phyloP scores from a whole-genome alignment of 2,329 filamentous ascomycete species.

The Calonectria montana region DNA sequence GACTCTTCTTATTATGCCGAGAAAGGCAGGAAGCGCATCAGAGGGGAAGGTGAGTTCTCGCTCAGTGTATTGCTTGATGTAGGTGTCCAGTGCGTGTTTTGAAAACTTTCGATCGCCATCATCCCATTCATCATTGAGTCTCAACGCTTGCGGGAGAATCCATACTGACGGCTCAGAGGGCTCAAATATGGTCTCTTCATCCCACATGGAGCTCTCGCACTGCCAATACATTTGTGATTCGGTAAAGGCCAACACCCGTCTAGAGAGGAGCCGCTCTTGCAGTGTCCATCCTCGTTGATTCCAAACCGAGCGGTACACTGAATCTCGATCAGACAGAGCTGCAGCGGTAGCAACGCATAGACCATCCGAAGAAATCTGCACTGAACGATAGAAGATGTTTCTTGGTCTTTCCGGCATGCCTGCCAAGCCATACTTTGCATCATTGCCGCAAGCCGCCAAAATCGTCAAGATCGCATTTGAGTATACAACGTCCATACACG shows the following conservation, averaged over 20 bases:
- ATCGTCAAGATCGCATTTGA: constrained; percentile 4
- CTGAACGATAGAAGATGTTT: not conserved
- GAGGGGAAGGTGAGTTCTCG: constrained; percentile 20
- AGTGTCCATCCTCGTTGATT: constrained; percentile 26
- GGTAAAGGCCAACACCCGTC: constrained; percentile 23
- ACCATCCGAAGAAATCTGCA: constrained; percentile 6
- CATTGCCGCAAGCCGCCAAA: not conserved
- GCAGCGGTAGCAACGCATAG: constrained; percentile 11
- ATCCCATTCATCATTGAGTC: constrained; percentile 27
- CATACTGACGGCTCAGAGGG: not conserved
- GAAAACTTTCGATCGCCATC: constrained; percentile 18
- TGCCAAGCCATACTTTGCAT: not conserved
- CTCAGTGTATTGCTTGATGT: constrained; percentile 19
- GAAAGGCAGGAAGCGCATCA: constrained; percentile 18
- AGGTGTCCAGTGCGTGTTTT: not conserved
- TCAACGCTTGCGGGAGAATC: not conserved
- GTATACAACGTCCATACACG: constrained; percentile 26
- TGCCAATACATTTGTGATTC: constrained; percentile 24
- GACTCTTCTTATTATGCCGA: constrained; percentile 21
- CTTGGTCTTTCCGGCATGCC: not conserved
- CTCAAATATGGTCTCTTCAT: constrained; percentile 27
- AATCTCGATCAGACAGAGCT: not conserved
- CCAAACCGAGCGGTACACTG: not conserved
- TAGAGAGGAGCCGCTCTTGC: constrained; percentile 20
- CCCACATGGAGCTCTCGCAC: constrained; percentile 20